Evolutionary conservation across 345 rosid genomes (phyloP).

Genomic region (Crucihimalaya himalaica): DNA sequence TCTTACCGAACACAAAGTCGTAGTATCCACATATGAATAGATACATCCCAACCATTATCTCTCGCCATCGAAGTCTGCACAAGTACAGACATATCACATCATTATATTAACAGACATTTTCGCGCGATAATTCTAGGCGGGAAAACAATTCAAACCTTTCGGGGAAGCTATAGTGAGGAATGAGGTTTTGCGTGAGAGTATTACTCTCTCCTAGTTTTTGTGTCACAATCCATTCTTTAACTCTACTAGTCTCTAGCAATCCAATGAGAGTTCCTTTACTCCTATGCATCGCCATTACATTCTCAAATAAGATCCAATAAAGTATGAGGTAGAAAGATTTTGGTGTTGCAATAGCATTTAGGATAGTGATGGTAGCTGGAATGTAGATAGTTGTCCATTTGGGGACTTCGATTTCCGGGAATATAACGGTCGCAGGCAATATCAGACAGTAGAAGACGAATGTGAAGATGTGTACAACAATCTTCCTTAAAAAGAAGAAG

Average conservation of each 20-base stretch:
- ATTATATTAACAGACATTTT: not conserved
- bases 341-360: slow-evolving; percentile 87
- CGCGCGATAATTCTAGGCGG: not conserved
- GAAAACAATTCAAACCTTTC: slow-evolving; percentile 53
- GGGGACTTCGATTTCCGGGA: slow-evolving; percentile 85
- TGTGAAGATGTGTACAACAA: slow-evolving; percentile 81
- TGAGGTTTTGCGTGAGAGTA: slow-evolving; percentile 47
- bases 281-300: slow-evolving; percentile 89
- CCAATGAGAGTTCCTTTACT: slow-evolving; percentile 89
- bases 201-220: slow-evolving; percentile 77
- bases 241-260: slow-evolving; percentile 78
- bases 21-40: slow-evolving; percentile 77
- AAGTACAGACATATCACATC: slow-evolving; percentile 22
- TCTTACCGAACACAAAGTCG: slow-evolving; percentile 63
- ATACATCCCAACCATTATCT: slow-evolving; percentile 73
- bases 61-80: slow-evolving; percentile 59
- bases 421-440: slow-evolving; percentile 76
- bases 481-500: slow-evolving; percentile 85
- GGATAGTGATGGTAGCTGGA: slow-evolving; percentile 74
- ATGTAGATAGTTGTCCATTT: slow-evolving; percentile 88
- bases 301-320: slow-evolving; percentile 87
- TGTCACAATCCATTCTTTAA: slow-evolving; percentile 94
- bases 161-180: slow-evolving; percentile 51
- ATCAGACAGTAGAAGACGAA: slow-evolving; percentile 81
- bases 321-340: slow-evolving; percentile 52